These are phyloP conservation scores for Coemansia sp. DNA, from an alignment of 192 early-diverging fungal genomes.

Conservation along the genomic window DNA sequence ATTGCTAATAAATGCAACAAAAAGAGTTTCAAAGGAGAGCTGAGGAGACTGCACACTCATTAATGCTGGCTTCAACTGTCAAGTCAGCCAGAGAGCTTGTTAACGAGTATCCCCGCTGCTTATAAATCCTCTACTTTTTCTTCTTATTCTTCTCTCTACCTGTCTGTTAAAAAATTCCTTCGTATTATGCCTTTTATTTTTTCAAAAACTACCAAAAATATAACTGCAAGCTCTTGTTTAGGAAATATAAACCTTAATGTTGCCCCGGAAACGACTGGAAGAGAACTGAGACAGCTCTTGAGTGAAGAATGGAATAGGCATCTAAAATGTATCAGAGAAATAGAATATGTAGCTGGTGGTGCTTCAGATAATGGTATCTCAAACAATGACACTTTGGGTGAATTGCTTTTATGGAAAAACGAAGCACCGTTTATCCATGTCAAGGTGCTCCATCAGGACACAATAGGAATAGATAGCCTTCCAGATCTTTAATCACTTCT, in stretches of 20 bases:
- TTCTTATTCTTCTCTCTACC: not conserved
- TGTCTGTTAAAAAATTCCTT: not conserved
- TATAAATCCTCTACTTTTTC: constrained; percentile 4
- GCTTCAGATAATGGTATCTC: not conserved
- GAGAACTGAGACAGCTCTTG: not conserved
- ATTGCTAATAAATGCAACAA: constrained; percentile 5
- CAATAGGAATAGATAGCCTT: too few species aligned
- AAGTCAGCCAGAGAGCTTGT: too few species aligned
- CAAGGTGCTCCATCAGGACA: too few species aligned
- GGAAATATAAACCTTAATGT: not conserved
- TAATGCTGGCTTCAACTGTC: too few species aligned
- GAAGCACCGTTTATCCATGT: too few species aligned
- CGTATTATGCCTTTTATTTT: too few species aligned
- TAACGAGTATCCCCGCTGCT: too few species aligned
- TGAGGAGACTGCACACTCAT: too few species aligned
- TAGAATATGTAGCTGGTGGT: not conserved
- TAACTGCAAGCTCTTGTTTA: not conserved
- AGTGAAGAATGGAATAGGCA: too few species aligned
- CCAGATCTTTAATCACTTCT: too few species aligned
- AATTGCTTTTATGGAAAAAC: not conserved
- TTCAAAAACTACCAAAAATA: not conserved
- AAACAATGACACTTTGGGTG: not conserved
- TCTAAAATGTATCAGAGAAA: not conserved
- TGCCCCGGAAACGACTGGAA: not conserved
- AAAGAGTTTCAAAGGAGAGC: not conserved